Evolutionary conservation across 192 early-diverging fungal genomes (phyloP), one percentile per base, ranked within the genome.

Genomic region (Coemansia sp.): DNA sequence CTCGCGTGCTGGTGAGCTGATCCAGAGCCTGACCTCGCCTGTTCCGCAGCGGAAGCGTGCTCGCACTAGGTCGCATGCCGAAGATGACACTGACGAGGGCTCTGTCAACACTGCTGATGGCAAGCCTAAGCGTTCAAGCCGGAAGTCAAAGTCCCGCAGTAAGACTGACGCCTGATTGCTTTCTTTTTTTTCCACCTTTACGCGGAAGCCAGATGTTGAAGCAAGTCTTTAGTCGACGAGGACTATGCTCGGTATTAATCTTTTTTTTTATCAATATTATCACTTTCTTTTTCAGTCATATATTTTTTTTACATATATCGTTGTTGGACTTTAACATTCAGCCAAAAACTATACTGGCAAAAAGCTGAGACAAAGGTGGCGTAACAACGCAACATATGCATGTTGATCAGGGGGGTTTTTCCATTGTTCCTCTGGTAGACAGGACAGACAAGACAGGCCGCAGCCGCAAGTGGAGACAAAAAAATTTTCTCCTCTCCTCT

Each of bases 1-100:
- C 34, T 81, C 79, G 52, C 73, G 61, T 16, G 66, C 70, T 2
- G 64, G 68, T 45, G 79, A 81, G 64, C 62, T 81, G 24, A 72
- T 81, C 41, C 64, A 76, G 65, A 75, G 79, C 68, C 68, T 81
- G 34, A 81, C 79, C 7, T 81, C 79, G 52, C 79, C 79, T 9
- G 22, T 71, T 37, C 73, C 69, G 12, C 43, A 61, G 37, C 75
- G 65, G 44, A 81, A 76, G 47, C 79, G 79, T 50, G 61, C 63
- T 9, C 73, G 67, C 61, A 67, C 70, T 20, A 44, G 70, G 64
- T 67, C 74, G 13, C 79, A 52, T 20, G 67, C 61, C 16, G 79
- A 75, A 11, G 79, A 81, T 16, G 69, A 80, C 32, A 68, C 66
- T 20, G 74, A 75, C 35, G 71, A 70, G 15, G 69, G 55, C 9